These are phyloP conservation scores for Ceratocystis albifundus DNA, from an alignment of 2,329 filamentous ascomycete species.

Conservation along the genomic window DNA sequence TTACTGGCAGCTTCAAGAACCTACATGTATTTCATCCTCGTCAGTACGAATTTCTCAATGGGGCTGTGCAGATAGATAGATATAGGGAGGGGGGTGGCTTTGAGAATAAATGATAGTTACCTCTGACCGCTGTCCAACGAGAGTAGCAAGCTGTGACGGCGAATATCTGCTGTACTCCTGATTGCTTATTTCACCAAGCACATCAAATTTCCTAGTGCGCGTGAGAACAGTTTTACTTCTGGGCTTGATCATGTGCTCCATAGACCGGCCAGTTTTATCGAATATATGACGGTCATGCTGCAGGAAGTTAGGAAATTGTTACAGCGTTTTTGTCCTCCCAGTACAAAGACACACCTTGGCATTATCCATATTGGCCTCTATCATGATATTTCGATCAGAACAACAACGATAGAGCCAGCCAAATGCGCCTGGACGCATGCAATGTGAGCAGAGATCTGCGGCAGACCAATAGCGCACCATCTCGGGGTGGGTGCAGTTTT, in stretches of 20 bases:
- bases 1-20: constrained; percentile 24
- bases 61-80: not conserved
- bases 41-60: constrained; percentile 26
- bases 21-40: constrained; percentile 25
- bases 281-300: constrained; percentile 28
- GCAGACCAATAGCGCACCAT: constrained; percentile 18
- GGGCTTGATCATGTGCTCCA: constrained; percentile 30
- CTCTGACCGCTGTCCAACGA: constrained; percentile 41
- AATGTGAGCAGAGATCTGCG: constrained; percentile 29
- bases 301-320: constrained; percentile 9
- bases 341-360: constrained; percentile 25
- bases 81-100: no score
- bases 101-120: constrained; percentile 29
- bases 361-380: constrained; percentile 28
- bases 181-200: constrained; percentile 36
- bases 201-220: constrained; percentile 35
- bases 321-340: not conserved
- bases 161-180: constrained; percentile 37
- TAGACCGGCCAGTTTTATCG: constrained; percentile 30
- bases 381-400: constrained; percentile 45
- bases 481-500: constrained; percentile 6
- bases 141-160: constrained; percentile 36
- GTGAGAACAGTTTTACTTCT: constrained; percentile 34
- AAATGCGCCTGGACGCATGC: constrained; percentile 42
- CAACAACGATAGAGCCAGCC: constrained; percentile 67